A percentile compares a stretch with the other conserved stretches of the same genome.
Evolutionary conservation across 179 eudicot species (phyloP).

Genomic region (Corrigiola litoralis): DNA sequence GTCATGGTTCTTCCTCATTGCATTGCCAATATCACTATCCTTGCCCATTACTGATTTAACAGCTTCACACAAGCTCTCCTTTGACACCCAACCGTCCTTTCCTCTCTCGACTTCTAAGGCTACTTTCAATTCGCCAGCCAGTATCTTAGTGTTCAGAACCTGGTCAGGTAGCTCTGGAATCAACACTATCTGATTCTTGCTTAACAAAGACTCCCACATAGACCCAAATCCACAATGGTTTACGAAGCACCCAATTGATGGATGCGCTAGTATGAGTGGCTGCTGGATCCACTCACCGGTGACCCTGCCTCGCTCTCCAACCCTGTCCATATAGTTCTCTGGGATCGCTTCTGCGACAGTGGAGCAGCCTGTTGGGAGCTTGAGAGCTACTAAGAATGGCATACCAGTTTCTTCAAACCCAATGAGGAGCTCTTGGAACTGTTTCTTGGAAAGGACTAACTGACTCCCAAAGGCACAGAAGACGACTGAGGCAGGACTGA

Average conservation of each 20-base stretch:
- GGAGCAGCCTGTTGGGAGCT: conserved; percentile 45
- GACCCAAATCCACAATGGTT: conserved; percentile 83
- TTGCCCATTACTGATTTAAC: conserved; percentile 44
- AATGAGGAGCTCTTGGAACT: conserved; percentile 53
- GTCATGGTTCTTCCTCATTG: conserved; percentile 39
- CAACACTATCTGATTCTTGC: conserved; percentile 51
- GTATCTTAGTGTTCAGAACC: conserved; percentile 50
- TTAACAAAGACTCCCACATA: conserved; percentile 71
- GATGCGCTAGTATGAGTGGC: conserved; percentile 37
- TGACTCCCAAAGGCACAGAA: conserved; percentile 79
- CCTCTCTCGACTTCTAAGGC: conserved; percentile 66
- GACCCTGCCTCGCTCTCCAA: conserved; percentile 41
- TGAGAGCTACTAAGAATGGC: conserved; percentile 55
- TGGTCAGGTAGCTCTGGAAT: conserved; percentile 68
- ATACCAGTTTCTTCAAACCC: conserved; percentile 54
- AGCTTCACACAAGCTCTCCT: conserved; percentile 52
- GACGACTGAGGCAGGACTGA: conserved; percentile 32
- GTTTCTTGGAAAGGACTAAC: conserved; percentile 45
- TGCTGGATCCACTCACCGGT: conserved; percentile 66
- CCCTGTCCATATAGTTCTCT: conserved; percentile 42
- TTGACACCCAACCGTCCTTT: conserved; percentile 53
- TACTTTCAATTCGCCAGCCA: conserved; percentile 53
- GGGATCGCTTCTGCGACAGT: conserved; percentile 55
- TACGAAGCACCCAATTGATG: conserved; percentile 70
- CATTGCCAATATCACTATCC: conserved; percentile 32